Conservation (phyloP, 2,329 filamentous ascomycete species). For the Ceratocystiopsis minuta region DNA sequence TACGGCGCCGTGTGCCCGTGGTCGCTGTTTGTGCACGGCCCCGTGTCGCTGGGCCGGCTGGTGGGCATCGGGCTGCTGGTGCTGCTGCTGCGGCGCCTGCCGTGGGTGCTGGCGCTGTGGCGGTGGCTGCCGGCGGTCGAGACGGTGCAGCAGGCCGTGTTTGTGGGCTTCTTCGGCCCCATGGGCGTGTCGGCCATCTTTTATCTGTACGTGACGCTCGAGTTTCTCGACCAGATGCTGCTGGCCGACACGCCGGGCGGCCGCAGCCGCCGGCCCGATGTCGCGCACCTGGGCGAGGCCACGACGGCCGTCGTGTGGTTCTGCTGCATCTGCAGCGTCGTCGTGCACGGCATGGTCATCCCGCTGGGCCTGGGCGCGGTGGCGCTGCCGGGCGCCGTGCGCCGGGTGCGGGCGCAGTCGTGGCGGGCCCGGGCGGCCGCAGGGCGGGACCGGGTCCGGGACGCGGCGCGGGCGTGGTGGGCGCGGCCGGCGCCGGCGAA, state of each 20-base stretch:
- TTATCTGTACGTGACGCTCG: slow-evolving; percentile 65
- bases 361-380: slow-evolving; percentile 51
- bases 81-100: slow-evolving; percentile 58
- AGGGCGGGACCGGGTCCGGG: no score
- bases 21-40: slow-evolving; percentile 46
- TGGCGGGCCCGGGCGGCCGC: no score
- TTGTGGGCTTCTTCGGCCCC: slow-evolving; percentile 85
- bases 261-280: slow-evolving; percentile 51
- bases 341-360: slow-evolving; percentile 69
- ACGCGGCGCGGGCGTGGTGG: no score
- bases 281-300: slow-evolving; percentile 44
- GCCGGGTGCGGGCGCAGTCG: slow-evolving; percentile 22
- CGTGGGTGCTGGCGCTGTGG: slow-evolving; percentile 57
- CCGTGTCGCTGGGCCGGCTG: slow-evolving; percentile 53
- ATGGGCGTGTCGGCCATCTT: slow-evolving; percentile 87
- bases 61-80: slow-evolving; percentile 58
- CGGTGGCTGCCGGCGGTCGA: slow-evolving; percentile 66
- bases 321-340: slow-evolving; percentile 62
- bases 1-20: slow-evolving; percentile 76
- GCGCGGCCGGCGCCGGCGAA: no score
- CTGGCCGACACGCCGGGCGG: slow-evolving; percentile 44
- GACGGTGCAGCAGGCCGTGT: slow-evolving; percentile 54
- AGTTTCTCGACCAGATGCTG: slow-evolving; percentile 48
- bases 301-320: slow-evolving; percentile 72
- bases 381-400: slow-evolving; percentile 44